Conservation (phyloP, 345 rosid species). For the Syzygium oleosum region DNA sequence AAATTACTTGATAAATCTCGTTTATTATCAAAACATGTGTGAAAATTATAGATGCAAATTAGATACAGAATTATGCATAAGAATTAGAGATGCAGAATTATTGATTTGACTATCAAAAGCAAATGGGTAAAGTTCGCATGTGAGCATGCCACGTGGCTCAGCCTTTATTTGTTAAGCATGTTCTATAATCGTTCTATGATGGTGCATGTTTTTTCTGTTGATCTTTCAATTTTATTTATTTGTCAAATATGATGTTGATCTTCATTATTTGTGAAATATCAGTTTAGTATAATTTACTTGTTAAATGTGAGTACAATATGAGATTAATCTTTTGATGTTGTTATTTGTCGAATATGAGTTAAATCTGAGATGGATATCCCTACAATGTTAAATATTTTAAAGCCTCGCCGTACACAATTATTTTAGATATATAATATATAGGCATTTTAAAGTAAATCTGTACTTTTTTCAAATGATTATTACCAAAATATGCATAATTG, state of each 20-base stretch:
- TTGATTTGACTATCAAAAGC: not conserved
- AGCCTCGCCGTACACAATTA: not conserved
- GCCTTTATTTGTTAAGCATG: not conserved
- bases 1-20: not conserved
- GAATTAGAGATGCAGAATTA: not conserved
- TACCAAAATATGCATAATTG: not conserved
- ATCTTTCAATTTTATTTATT: not conserved
- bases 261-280: not conserved
- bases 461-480: not conserved
- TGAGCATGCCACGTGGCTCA: not conserved
- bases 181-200: not conserved
- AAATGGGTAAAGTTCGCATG: not conserved
- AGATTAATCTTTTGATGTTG: not conserved
- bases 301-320: not conserved
- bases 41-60: not conserved
- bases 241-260: not conserved
- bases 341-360: not conserved
- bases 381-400: not conserved
- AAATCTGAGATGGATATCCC: not conserved
- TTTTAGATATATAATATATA: not conserved
- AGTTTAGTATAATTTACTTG: not conserved
- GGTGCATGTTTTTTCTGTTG: no score
- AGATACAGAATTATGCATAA: not conserved
- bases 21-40: not conserved
- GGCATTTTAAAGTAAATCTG: not conserved